Percentiles rank a stretch among this genome's conserved stretches.
phyloP scores from a whole-genome alignment of 306 rosid genomes.

The Acacia confusa region DNA sequence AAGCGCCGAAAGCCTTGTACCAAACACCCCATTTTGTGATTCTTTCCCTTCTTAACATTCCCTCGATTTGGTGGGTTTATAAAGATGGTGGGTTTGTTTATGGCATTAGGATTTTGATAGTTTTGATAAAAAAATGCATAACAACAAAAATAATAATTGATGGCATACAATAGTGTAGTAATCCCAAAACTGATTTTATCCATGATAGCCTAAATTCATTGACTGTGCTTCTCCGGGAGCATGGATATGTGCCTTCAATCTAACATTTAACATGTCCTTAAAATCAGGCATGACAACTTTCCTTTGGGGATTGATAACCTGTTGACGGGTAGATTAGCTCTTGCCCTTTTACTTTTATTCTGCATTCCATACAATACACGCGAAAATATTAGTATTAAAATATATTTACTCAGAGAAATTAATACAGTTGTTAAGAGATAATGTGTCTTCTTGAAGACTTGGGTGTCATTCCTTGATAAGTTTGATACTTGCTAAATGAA shows the following conservation, averaged over 20 bases:
- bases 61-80: constrained; percentile 20
- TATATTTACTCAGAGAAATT: background rate
- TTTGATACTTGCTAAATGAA: too few species aligned
- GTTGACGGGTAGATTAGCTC: background rate
- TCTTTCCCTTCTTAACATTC: constrained; percentile 9
- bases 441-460: background rate
- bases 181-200: constrained; percentile 25
- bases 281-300: constrained; percentile 1
- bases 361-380: background rate
- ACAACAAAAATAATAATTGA: too few species aligned
- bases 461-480: background rate
- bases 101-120: constrained; percentile 32
- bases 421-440: background rate
- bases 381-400: background rate
- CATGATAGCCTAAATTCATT: constrained; percentile 65
- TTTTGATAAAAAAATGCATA: constrained; percentile 29
- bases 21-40: constrained; percentile 65
- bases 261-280: constrained; percentile 35
- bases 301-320: background rate
- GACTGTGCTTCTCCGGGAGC: constrained; percentile 62
- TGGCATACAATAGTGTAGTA: too few species aligned
- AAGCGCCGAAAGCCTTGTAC: constrained; percentile 87
- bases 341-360: background rate
- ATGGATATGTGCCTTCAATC: constrained; percentile 45
- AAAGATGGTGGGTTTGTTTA: constrained; percentile 28